A percentile compares a stretch with the other conserved stretches of the same genome.
Evolutionary conservation across 2,329 filamentous ascomycete genomes (phyloP).

Genomic region (Xylaria sp.): DNA sequence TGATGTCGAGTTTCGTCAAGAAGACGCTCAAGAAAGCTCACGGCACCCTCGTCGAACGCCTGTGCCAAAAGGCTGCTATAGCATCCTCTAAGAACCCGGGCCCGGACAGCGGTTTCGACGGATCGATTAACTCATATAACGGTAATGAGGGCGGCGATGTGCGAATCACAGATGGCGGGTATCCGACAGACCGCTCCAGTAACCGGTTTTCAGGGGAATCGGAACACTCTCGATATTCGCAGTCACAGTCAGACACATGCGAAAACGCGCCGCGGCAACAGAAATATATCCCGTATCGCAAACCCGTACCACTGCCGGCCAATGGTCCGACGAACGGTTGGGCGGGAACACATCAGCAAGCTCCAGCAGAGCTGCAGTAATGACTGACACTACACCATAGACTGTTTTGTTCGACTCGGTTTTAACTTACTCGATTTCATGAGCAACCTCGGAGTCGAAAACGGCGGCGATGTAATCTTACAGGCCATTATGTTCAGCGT

Average conservation of each 20-base stretch:
- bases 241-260: not conserved
- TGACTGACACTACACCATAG: not conserved
- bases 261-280: not conserved
- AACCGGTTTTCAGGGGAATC: slow-evolving; percentile 10
- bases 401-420: not conserved
- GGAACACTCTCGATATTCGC: not conserved
- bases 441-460: not conserved
- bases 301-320: slow-evolving; percentile 10
- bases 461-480: not conserved
- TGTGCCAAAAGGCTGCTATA: slow-evolving; percentile 60
- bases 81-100: slow-evolving; percentile 9
- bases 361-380: slow-evolving; percentile 28
- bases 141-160: slow-evolving; percentile 7
- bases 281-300: slow-evolving; percentile 20
- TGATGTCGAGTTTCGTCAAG: slow-evolving; percentile 81
- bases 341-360: slow-evolving; percentile 10
- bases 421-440: not conserved
- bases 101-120: slow-evolving; percentile 10
- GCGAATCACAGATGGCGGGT: not conserved
- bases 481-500: slow-evolving; percentile 23
- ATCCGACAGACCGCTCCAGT: not conserved
- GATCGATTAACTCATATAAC: slow-evolving; percentile 10
- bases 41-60: slow-evolving; percentile 71
- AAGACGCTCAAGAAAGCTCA: slow-evolving; percentile 84
- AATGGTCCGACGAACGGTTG: slow-evolving; percentile 12